These are phyloP conservation scores for Haplographium delicatum DNA, from an alignment of 495 filamentous ascomycete species.

Conservation along the genomic window DNA sequence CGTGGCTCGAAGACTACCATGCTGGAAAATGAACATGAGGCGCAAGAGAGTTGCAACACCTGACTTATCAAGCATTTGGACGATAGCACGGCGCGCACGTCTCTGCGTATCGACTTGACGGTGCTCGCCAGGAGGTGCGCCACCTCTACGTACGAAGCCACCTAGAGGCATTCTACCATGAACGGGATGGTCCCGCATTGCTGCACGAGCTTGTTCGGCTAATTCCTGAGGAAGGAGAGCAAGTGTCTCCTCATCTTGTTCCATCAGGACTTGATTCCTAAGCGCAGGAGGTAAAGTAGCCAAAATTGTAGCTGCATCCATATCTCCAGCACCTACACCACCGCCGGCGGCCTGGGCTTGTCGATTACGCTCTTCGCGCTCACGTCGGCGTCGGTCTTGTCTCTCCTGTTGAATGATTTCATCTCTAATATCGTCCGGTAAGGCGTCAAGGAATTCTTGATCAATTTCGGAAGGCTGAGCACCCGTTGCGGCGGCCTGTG, in stretches of 20 bases:
- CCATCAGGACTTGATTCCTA: constrained; percentile 79
- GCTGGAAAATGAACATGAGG: constrained; percentile 93
- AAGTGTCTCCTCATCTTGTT: constrained; percentile 85
- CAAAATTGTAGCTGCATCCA: constrained; percentile 90
- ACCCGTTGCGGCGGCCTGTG: constrained; percentile 70
- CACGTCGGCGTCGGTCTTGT: constrained; percentile 80
- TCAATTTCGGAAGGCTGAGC: constrained; percentile 84
- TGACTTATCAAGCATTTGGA: constrained; percentile 95
- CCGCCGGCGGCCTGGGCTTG: constrained; percentile 49
- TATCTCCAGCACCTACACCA: constrained; percentile 55
- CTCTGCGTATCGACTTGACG: constrained; percentile 43
- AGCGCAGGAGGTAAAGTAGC: constrained; percentile 83
- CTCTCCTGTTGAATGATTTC: constrained; percentile 88
- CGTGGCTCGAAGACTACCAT: constrained; percentile 67
- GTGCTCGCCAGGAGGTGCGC: constrained; percentile 11
- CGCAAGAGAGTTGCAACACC: constrained; percentile 91
- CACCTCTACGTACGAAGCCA: constrained; percentile 27
- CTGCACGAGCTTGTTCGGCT: constrained; percentile 74
- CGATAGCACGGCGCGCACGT: constrained; percentile 67
- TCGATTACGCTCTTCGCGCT: constrained; percentile 66
- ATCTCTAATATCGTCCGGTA: constrained; percentile 82
- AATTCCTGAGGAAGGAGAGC: constrained; percentile 80
- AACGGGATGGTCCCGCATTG: constrained; percentile 16
- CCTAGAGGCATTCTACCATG: constrained; percentile 12
- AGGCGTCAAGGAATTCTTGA: constrained; percentile 88